These are phyloP conservation scores for Sonneratia alba DNA, from an alignment of 345 rosid species.

Conservation along the genomic window DNA sequence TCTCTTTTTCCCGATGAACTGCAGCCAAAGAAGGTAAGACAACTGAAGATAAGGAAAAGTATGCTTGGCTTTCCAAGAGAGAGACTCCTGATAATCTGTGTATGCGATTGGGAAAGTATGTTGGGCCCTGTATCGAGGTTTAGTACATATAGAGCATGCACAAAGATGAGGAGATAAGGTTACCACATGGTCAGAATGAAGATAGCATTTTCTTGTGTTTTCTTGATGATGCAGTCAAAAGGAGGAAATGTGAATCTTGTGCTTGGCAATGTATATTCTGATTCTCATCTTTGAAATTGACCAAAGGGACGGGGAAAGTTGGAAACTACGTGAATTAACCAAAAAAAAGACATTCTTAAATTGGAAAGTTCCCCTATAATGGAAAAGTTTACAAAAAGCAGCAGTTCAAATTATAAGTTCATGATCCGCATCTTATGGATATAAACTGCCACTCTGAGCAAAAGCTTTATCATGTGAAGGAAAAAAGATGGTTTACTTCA, in stretches of 20 bases:
- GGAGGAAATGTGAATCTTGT: not conserved
- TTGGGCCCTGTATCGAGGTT: slow-evolving; percentile 48
- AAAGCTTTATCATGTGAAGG: not conserved
- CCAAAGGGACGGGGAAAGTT: not conserved
- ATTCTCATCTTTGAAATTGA: not conserved
- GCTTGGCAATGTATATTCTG: not conserved
- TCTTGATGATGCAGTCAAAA: not conserved
- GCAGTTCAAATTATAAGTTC: not conserved
- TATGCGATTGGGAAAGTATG: slow-evolving; percentile 59
- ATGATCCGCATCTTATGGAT: not conserved
- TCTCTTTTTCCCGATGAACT: slow-evolving; percentile 7
- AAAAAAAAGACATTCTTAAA: not conserved
- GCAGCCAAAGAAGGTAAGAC: slow-evolving; percentile 34
- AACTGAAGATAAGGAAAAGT: slow-evolving; percentile 45
- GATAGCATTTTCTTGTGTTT: not conserved
- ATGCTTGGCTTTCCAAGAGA: slow-evolving; percentile 80
- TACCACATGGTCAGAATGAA: not conserved
- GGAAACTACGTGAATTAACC: not conserved
- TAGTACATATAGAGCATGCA: slow-evolving; percentile 14
- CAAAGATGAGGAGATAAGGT: not conserved
- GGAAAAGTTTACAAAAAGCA: not conserved
- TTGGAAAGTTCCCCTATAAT: not conserved
- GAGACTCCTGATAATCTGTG: slow-evolving; percentile 60
- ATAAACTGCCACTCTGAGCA: not conserved
- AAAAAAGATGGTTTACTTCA: not conserved